These are phyloP conservation scores for Schizothecium vesticola DNA, from an alignment of 495 filamentous ascomycete genomes.

Conservation along the genomic window DNA sequence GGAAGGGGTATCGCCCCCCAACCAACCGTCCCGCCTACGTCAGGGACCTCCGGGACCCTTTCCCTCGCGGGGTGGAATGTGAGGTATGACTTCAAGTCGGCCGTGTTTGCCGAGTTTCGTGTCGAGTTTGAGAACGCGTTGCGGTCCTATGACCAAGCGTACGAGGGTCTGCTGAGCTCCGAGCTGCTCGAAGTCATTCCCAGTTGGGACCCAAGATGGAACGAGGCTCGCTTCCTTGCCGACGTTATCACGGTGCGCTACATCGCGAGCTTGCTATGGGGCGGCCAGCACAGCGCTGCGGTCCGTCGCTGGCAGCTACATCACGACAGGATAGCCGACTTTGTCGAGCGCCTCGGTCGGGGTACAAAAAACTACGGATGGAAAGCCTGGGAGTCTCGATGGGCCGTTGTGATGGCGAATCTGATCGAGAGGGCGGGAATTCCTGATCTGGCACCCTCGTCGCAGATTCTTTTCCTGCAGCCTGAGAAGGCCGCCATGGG, in stretches of 20 bases:
- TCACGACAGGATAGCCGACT: conserved; percentile 59
- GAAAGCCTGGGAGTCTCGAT: conserved; percentile 82
- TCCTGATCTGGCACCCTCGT: conserved; percentile 36
- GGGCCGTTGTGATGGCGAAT: conserved; percentile 76
- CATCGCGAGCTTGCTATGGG: conserved; percentile 74
- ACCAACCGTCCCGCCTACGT: conserved; percentile 77
- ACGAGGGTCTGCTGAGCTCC: conserved; percentile 69
- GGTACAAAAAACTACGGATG: conserved; percentile 79
- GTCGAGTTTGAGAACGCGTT: conserved; percentile 83
- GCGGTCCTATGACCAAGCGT: conserved; percentile 76
- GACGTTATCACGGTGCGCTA: conserved; percentile 74
- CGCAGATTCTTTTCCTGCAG: conserved; percentile 44
- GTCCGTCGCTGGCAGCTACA: conserved; percentile 72
- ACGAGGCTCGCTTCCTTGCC: conserved; percentile 74
- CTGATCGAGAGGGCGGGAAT: conserved; percentile 60
- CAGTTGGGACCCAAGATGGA: conserved; percentile 79
- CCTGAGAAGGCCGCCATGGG: conserved; percentile 65
- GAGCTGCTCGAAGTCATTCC: conserved; percentile 84
- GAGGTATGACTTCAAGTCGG: conserved; percentile 88
- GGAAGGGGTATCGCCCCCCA: conserved; percentile 67
- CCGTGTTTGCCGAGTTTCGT: conserved; percentile 82
- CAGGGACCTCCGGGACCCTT: conserved; percentile 73
- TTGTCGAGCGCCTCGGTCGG: conserved; percentile 75
- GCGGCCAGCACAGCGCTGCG: conserved; percentile 65
- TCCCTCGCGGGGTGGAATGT: conserved; percentile 85